Base-by-base conservation (phyloP, 306 rosid species). In the Myrica gale region DNA sequence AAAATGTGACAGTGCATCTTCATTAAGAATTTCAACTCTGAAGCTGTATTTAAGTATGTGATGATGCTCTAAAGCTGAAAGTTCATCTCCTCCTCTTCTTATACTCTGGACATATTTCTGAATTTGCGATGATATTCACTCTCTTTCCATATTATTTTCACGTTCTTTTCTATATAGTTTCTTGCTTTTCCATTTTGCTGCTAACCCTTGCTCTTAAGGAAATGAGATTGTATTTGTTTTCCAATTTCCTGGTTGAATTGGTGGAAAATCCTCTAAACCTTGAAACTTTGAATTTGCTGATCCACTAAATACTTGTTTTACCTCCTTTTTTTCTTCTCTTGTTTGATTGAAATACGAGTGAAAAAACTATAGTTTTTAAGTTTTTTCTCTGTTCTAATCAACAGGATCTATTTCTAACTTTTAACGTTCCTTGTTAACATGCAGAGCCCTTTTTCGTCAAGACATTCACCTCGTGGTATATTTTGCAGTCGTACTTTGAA, bases 401-500 rank as follows among this genome's bases (percentile, higher is more conserved):
- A 21, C 57, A n/a, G 56, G 44, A 42, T 54, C 39, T 57, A 0
- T 41, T 65, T 16, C 17, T 65, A 16, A 6, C 5, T 65, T 7
- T 39, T 65, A 41, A 65, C 70, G 41, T 65, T 55, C 62, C 52
- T 41, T 74, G 53, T 85, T 51, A 54, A 77, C 52, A 1, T 88
- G 89, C 85, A 91, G 98, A 91, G 89, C 83, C 96, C 93, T 78
- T 90, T 82, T 78, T 86, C 85, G 9, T 90, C 96, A 57, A 92
- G 93, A 83, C 83, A 87, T 70, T 94, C 97, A 12, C 88, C 92
- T 46, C 93, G 90, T 42, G 99, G 97, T 74, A 88, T 95, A 76
- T 95, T 95, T 84, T 95, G 99, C 75, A 92, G 82, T 84, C 97
- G 99, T 12, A 95, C 97, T 5, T 87, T 95, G 93, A 95, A 95